These are phyloP conservation scores for Tremella yokohamensis DNA, from an alignment of 768 basidiomycete species.

Conservation along the genomic window DNA sequence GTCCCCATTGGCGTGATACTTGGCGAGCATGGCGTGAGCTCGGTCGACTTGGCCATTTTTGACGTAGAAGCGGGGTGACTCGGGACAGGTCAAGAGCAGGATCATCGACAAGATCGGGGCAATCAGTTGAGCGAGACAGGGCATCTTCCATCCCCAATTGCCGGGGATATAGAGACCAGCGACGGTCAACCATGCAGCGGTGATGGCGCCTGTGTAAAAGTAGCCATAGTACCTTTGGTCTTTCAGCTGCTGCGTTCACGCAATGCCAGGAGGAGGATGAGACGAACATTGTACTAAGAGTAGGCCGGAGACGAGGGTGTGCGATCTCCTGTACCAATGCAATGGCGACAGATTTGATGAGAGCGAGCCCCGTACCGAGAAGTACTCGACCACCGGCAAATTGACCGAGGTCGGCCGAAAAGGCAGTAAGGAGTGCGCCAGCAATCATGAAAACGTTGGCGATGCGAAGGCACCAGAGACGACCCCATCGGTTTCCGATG, in stretches of 20 bases:
- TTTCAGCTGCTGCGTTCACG: too few relatives aligned
- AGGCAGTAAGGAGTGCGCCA: slow-evolving; percentile 19
- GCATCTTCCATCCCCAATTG: slow-evolving; percentile 60
- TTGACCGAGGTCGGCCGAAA: neutral
- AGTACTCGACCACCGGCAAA: too few relatives aligned
- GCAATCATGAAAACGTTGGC: slow-evolving; percentile 12
- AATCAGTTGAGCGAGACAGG: slow-evolving; percentile 25
- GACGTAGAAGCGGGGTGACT: slow-evolving; percentile 78
- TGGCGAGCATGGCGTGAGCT: slow-evolving; percentile 66
- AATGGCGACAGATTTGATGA: slow-evolving; percentile 24
- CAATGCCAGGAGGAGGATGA: too few relatives aligned
- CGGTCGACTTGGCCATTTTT: slow-evolving; percentile 67
- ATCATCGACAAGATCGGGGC: slow-evolving; percentile 48
- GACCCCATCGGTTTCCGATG: slow-evolving; percentile 6
- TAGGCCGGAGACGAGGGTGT: slow-evolving; percentile 32
- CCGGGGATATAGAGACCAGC: slow-evolving; percentile 18
- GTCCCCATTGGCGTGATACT: slow-evolving; percentile 79
- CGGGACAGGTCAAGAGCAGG: slow-evolving; percentile 67
- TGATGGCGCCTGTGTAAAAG: too few relatives aligned
- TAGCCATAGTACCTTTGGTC: too few relatives aligned
- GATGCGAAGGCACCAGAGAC: slow-evolving; percentile 12
- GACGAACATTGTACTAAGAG: slow-evolving; percentile 25
- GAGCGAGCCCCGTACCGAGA: slow-evolving; percentile 12
- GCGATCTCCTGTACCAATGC: slow-evolving; percentile 38
- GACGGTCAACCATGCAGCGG: neutral